These are phyloP conservation scores for Fusarium devonianum DNA, from an alignment of 2,329 filamentous ascomycete species.

Conservation along the genomic window DNA sequence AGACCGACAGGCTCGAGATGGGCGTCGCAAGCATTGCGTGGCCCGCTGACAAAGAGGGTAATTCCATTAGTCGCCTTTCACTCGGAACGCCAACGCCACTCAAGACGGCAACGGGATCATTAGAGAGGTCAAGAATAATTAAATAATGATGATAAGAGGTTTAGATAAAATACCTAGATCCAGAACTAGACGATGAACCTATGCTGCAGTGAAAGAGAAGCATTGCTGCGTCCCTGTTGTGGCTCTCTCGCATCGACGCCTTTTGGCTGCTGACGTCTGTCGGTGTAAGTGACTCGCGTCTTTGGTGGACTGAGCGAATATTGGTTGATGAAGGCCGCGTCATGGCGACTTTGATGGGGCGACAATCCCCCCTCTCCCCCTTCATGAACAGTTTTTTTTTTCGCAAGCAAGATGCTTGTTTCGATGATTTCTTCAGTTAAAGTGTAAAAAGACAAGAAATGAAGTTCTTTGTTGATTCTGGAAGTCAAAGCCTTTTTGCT, in stretches of 20 bases:
- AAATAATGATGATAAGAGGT: neutral
- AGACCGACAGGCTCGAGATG: slow-evolving; percentile 27
- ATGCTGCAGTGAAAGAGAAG: no score
- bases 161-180: no score
- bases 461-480: neutral
- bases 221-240: neutral
- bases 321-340: neutral
- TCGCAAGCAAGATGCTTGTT: slow-evolving; percentile 9
- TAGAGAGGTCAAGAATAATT: neutral
- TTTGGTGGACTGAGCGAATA: neutral
- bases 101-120: neutral
- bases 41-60: slow-evolving; percentile 43
- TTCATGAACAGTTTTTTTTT: slow-evolving; percentile 12
- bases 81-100: slow-evolving; percentile 35
- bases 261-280: neutral
- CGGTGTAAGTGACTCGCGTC: neutral
- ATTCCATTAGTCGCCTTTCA: slow-evolving; percentile 32
- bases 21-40: slow-evolving; percentile 48
- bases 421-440: neutral
- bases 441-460: no score
- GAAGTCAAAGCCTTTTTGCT: neutral
- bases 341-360: slow-evolving; percentile 11
- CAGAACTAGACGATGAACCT: no score
- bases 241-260: neutral
- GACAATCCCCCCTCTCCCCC: slow-evolving; percentile 8